Evolutionary conservation across 1,284 basidiomycete genomes (phyloP), one percentile per base, ranked within the genome.

Genomic region (Tilletia caries): DNA sequence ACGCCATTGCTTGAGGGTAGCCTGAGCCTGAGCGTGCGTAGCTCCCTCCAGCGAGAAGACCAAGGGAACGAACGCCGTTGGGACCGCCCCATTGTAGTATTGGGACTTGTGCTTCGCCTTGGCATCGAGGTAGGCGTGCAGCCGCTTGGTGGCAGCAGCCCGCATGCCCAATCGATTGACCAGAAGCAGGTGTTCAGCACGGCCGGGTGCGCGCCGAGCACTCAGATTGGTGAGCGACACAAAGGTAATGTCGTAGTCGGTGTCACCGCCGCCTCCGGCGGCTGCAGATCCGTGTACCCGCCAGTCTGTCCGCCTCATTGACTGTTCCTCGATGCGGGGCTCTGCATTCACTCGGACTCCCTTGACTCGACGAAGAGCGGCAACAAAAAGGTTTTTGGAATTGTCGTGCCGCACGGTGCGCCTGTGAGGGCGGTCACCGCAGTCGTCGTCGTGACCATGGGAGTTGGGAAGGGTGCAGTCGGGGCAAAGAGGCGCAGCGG

Each of bases 341-440:
- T 50, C 48, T 4, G 48, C 18, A 50, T 50, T 50, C 25, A 50
- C 48, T 50, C 25, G 48, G 20, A 27, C 25, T 27, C 48, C 48
- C 25, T 50, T 50, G 48, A 50, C 48, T 4, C 20, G 48, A 50
- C 48, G 48, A 50, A 50, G 48, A n/a, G 48, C 48, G 25, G 48
- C 48, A 50, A 50, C 48, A 50, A 50, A 27, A 27, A 50, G 48
- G 20, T 50, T n/a, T 50, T 50, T 50, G 48, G 25, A n/a, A 6
- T 20, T 50, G 25, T 50, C 48, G 48, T 50, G n/a, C n/a, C n/a
- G n/a, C n/a, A n/a, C n/a, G n/a, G n/a, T n/a, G n/a, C n/a, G n/a
- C n/a, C n/a, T n/a, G 48, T 50, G 48, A 50, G 48, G 48, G 48
- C 48, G 48, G 25, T 50, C 48, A 50, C 48, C 48, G 48, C 48